A percentile compares a stretch with the other conserved stretches of the same genome.
These are phyloP conservation scores for Hemisphaericaspora nanyangensis DNA, from an alignment of 805 yeast species.

Conservation along the genomic window DNA sequence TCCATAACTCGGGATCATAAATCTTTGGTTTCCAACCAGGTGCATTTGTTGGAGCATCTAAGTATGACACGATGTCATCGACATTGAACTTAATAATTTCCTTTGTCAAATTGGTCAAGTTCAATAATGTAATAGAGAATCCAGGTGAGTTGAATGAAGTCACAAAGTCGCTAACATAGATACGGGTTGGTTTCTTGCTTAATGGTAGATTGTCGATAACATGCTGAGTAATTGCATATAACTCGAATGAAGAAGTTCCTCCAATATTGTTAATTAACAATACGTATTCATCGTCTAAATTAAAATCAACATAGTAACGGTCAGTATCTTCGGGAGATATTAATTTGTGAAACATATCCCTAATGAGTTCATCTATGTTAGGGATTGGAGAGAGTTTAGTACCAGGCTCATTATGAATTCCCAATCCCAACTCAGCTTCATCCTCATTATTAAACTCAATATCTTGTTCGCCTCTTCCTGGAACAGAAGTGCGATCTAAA, in stretches of 20 bases:
- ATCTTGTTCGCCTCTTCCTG: constrained; percentile 55
- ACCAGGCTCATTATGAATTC: constrained; percentile 95
- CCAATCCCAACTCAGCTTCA: constrained; percentile 90
- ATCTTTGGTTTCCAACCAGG: constrained; percentile 72
- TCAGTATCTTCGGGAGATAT: constrained; percentile 64
- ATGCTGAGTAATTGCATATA: constrained; percentile 66
- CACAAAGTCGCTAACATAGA: constrained; percentile 73
- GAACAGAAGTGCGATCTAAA: constrained; percentile 84
- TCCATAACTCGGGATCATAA: constrained; percentile 27
- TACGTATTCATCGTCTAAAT: constrained; percentile 59
- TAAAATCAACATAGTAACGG: constrained; percentile 75
- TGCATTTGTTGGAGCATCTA: constrained; percentile 74
- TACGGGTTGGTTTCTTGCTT: constrained; percentile 61
- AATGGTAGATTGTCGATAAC: constrained; percentile 50
- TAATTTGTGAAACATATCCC: constrained; percentile 58
- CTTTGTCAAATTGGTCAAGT: constrained; percentile 49
- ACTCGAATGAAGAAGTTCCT: constrained; percentile 78
- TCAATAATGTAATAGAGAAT: constrained; percentile 77
- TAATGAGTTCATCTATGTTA: constrained; percentile 52
- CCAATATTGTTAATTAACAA: constrained; percentile 83
- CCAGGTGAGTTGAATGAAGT: constrained; percentile 93
- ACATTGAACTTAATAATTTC: constrained; percentile 24
- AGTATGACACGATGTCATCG: constrained; percentile 40
- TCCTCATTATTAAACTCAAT: constrained; percentile 47
- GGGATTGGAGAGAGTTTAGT: constrained; percentile 64